A percentile compares a stretch with the other conserved stretches of the same genome.
Conservation (phyloP, 2,329 filamentous ascomycete species). For the Claviceps africana region DNA sequence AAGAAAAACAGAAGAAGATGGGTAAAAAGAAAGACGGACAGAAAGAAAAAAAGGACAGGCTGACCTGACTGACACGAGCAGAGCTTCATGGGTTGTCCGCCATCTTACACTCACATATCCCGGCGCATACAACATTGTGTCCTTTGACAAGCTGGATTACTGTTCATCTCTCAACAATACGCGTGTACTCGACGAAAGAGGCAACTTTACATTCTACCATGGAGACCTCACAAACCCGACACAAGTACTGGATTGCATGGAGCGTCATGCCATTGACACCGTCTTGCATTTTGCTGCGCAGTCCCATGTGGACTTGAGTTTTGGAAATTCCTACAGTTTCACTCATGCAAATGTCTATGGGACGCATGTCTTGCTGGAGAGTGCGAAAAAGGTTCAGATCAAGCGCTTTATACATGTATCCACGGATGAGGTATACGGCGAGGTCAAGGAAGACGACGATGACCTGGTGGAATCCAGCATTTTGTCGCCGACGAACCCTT, state of each 20-base stretch:
- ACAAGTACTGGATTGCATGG: slow-evolving; percentile 57
- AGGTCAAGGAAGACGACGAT: slow-evolving; percentile 57
- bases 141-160: slow-evolving; percentile 76
- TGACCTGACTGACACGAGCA: slow-evolving; percentile 18
- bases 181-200: slow-evolving; percentile 47
- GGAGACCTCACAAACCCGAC: slow-evolving; percentile 61
- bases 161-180: slow-evolving; percentile 73
- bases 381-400: slow-evolving; percentile 56
- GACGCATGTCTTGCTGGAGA: slow-evolving; percentile 70
- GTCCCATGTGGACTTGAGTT: slow-evolving; percentile 70
- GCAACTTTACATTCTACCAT: slow-evolving; percentile 68
- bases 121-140: slow-evolving; percentile 61
- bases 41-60: neutral
- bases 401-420: slow-evolving; percentile 69
- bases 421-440: slow-evolving; percentile 76
- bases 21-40: no score
- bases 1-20: neutral
- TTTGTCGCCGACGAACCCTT: slow-evolving; percentile 68
- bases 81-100: slow-evolving; percentile 70
- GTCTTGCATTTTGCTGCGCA: slow-evolving; percentile 79
- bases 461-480: slow-evolving; percentile 61
- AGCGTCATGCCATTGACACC: slow-evolving; percentile 60
- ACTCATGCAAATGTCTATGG: slow-evolving; percentile 72
- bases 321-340: slow-evolving; percentile 70
- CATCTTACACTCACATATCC: slow-evolving; percentile 64